These are phyloP conservation scores for Penicillium vulpinum DNA, from an alignment of 2,329 filamentous ascomycete species.

Conservation along the genomic window DNA sequence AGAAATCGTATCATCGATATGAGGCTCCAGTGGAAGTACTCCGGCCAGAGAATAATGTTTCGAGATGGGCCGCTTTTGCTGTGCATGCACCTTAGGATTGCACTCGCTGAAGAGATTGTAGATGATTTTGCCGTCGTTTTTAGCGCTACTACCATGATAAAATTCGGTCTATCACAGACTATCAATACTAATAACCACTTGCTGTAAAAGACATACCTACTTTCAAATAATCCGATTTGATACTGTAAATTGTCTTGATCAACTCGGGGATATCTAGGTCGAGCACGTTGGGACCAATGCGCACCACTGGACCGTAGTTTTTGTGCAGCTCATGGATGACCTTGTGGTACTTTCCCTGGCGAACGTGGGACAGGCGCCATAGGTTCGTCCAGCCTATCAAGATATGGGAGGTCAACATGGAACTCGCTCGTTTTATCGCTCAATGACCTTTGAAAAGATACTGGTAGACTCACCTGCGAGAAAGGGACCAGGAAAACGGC, in stretches of 20 bases:
- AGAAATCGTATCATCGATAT: conserved; percentile 33
- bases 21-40: conserved; percentile 26
- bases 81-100: conserved; percentile 35
- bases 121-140: conserved; percentile 38
- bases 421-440: not conserved
- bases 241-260: conserved; percentile 40
- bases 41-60: conserved; percentile 37
- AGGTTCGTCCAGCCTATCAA: conserved; percentile 37
- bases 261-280: conserved; percentile 42
- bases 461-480: conserved; percentile 17
- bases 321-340: conserved; percentile 38
- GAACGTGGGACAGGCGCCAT: conserved; percentile 38
- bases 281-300: conserved; percentile 44
- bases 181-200: not conserved
- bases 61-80: conserved; percentile 41
- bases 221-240: conserved; percentile 30
- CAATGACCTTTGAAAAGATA: not conserved
- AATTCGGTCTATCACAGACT: conserved; percentile 36
- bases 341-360: conserved; percentile 27
- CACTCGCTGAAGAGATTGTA: conserved; percentile 44
- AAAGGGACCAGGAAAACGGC: conserved; percentile 22
- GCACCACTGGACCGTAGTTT: conserved; percentile 45
- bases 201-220: not conserved
- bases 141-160: conserved; percentile 38
- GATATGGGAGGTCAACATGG: not conserved